Evolutionary conservation across 495 filamentous ascomycete genomes (phyloP), one percentile per base, ranked within the genome.

Genomic region (Aspergillus funiculosus): DNA sequence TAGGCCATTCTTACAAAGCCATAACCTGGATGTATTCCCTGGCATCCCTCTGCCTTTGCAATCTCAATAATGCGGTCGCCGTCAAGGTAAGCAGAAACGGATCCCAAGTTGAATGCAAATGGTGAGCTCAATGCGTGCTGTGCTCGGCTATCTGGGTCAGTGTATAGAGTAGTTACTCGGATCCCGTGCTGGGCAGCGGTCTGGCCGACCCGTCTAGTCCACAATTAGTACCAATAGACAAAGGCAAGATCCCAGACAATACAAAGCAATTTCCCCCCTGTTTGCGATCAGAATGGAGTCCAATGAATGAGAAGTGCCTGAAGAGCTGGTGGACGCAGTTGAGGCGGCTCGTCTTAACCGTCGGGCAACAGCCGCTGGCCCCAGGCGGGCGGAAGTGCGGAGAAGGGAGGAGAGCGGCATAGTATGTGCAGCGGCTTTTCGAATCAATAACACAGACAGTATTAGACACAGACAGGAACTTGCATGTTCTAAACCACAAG

Each of bases 221-320:
- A 21, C 19, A 32, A 44, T 56, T 36, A 56, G 44, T 30, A 57
- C 3, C 4, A 14, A 20, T 26, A 25, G 26, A 38, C 27, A 32
- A 19, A 26, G 8, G 9, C 14, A 36, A 24, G 19, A 27, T 3
- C 11, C n/a, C 15, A 29, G 22, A 19, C 64, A 75, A 39, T 61
- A 85, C 74, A 97, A 72, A 41, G 92, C 94, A 58, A 99, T 99
- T 62, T 99, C 92, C 49, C 92, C 92, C 52, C 92, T 81, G 60
- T 99, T 99, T 11, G 92, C 92, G 58, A 99, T 97, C 1, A 97
- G 72, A 37, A 97, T 83, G 11, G 89, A 94, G 35, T 83, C 82
- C 43, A 97, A 73, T 8, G 88, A 78, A 3, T 57, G 61, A 25
- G 32, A 50, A 17, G 48, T 30, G 18, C 45, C 53, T 21, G 62